Evolutionary conservation across 2,329 filamentous ascomycete genomes (phyloP).

Genomic region (Periconia sp.): DNA sequence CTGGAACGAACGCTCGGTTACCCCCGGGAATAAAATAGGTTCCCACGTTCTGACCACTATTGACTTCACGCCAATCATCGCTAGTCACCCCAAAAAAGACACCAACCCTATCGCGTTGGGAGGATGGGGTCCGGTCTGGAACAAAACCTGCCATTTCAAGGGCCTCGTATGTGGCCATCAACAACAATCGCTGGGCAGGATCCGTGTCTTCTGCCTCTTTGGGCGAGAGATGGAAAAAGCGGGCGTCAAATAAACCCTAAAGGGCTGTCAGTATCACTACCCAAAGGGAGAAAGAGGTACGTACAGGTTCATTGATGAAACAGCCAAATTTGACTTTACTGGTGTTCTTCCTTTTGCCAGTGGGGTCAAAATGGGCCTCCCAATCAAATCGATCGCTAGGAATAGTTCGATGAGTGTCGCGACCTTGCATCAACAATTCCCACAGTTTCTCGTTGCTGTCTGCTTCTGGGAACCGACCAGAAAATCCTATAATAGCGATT

Average conservation of each 20-base stretch:
- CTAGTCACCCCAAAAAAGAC: conserved; percentile 34
- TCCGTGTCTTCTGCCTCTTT: conserved; percentile 21
- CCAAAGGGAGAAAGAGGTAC: no score
- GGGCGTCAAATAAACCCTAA: background rate
- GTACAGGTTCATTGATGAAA: no score
- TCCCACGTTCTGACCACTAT: conserved; percentile 41
- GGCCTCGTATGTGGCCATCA: conserved; percentile 22
- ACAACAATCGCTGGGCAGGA: conserved; percentile 16
- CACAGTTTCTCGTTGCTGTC: no score
- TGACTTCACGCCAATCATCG: conserved; percentile 33
- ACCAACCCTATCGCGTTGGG: conserved; percentile 29
- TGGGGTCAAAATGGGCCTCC: no score
- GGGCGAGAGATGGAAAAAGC: conserved; percentile 27
- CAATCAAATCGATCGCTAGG: no score
- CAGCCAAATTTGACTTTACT: no score
- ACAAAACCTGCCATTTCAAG: conserved; percentile 25
- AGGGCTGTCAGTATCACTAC: no score
- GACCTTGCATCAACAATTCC: no score
- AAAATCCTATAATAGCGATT: no score
- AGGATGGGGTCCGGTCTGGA: conserved; percentile 23
- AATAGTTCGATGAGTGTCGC: no score
- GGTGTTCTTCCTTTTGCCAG: no score
- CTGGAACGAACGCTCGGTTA: conserved; percentile 54
- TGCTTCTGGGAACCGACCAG: no score
- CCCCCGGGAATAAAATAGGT: conserved; percentile 59